A percentile compares a stretch with the other conserved stretches of the same genome.
Conservation (phyloP, 202 grass and related monocot species). For the Schoenoplectus triqueter region DNA sequence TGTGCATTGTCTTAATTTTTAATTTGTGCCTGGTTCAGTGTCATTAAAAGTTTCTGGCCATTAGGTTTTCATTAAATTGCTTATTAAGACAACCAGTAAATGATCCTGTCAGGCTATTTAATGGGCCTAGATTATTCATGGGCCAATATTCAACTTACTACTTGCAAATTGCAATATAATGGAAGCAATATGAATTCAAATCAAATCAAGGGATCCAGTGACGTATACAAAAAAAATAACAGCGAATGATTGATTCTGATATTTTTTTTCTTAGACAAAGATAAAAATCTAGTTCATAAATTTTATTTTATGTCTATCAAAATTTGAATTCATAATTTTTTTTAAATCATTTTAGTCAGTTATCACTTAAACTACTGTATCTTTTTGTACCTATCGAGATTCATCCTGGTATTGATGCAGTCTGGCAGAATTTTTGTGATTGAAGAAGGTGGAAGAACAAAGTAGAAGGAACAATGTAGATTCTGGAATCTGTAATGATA, state of each 20-base stretch:
- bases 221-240: not conserved
- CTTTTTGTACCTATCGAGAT: too few species aligned
- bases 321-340: too few species aligned
- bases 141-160: not conserved
- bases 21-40: not conserved
- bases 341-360: too few species aligned
- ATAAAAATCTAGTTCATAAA: too few species aligned
- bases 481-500: not conserved
- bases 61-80: not conserved
- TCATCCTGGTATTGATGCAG: too few species aligned
- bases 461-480: not conserved
- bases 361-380: too few species aligned
- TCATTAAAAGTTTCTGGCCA: not conserved
- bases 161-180: not conserved
- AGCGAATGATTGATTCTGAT: slow-evolving; percentile 32
- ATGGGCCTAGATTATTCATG: not conserved
- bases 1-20: not conserved
- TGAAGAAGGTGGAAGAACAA: slow-evolving; percentile 6
- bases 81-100: not conserved
- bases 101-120: not conserved
- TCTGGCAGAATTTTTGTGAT: slow-evolving; percentile 5
- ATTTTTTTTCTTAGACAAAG: not conserved
- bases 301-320: too few species aligned
- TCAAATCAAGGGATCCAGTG: not conserved
- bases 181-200: not conserved